Conservation (phyloP, 176 grass and related monocot species). For the Aegilops umbellulata region DNA sequence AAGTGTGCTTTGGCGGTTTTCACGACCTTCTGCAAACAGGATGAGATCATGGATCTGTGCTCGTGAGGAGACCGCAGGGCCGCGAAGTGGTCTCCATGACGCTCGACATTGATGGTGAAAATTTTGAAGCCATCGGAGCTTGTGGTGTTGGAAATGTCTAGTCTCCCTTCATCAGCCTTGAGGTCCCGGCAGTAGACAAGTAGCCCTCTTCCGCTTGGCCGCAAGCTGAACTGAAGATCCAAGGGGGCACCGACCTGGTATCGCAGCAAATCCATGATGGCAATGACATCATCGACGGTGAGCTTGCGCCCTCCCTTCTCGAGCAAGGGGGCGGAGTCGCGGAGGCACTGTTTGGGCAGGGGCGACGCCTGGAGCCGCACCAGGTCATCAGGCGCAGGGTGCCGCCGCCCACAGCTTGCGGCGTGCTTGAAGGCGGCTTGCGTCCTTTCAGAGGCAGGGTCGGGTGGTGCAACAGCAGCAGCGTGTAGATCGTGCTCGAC, state of each 20-base stretch:
- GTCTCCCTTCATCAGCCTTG: not conserved
- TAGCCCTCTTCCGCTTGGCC: not conserved
- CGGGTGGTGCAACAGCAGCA: not conserved
- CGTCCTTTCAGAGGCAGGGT: not conserved
- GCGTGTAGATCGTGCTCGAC: not conserved
- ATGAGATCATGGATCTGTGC: not conserved
- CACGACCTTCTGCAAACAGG: not conserved
- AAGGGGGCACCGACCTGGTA: not conserved
- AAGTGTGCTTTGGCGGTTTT: not conserved
- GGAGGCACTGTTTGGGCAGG: not conserved
- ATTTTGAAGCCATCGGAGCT: not conserved
- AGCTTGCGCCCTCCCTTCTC: not conserved
- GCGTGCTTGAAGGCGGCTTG: not conserved
- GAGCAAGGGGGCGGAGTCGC: not conserved
- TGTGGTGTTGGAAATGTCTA: not conserved
- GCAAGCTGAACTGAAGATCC: not conserved
- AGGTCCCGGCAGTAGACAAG: not conserved
- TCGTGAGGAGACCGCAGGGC: not conserved
- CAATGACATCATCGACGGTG: not conserved
- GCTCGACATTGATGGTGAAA: not conserved
- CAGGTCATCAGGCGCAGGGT: not conserved
- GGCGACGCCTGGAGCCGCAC: not conserved
- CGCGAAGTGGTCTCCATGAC: not conserved
- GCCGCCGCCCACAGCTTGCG: not conserved
- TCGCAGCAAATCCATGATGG: not conserved